Evolutionary conservation across 2,329 filamentous ascomycete species (phyloP), one percentile per base, ranked within the genome.

Genomic region (Geoglossum cookeanum): DNA sequence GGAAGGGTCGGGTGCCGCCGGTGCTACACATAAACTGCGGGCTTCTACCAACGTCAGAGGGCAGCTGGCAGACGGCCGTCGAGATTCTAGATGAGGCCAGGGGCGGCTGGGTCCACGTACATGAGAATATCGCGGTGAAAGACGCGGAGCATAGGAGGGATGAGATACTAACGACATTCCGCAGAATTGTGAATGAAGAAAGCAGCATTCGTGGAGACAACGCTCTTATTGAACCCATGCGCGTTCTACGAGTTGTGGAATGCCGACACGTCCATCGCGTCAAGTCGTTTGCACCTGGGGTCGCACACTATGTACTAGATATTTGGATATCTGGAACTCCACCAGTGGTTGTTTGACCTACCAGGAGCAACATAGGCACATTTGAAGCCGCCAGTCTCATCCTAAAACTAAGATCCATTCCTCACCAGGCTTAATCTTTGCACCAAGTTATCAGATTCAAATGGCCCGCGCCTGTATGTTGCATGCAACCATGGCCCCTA

Each of bases 301-400:
- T 82, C 1, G 72, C 78, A 68, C 78, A 81, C 68, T 78, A 73
- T 61, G 78, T 81, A n/a, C 72, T 80, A 63, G 78, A 82, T 65
- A 71, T 82, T 9, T 48, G 44, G 54, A 39, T 55, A 30, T 55
- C 54, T 48, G 44, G 54, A 22, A 45, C 30, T 45, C 9, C 4
- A 6, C 6, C 42, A 17, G n/a, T n/a, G 9, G 9, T 22, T n/a
- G 22, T 45, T n/a, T 45, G 42, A 45, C 42, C 42, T 22, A 9
- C 11, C 5, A 45, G 4, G n/a, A 45, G 13, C n/a, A 45, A 45
- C 15, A 22, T 22, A 45, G 9, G 4, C n/a, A 5, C n/a, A 22
- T 8, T 22, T 22, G 4, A 17, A 42, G 13, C 39, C n/a, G 37
- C n/a, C 4, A 7, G 8, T 42, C n/a, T 15, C 37, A 4, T 13